Evolutionary conservation across 106 monocot genomes (phyloP).

Genomic region (Apostasia ramifera): DNA sequence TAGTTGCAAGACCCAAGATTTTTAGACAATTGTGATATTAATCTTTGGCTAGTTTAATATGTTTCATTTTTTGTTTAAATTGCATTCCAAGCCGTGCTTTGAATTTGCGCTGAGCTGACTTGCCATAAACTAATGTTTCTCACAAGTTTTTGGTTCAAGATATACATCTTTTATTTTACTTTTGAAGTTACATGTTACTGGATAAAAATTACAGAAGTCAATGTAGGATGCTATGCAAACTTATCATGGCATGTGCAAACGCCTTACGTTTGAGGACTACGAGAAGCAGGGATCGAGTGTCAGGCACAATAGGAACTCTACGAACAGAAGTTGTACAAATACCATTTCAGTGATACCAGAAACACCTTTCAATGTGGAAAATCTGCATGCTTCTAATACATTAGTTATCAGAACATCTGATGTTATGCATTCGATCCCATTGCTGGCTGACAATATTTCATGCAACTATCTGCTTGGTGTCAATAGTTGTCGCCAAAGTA

Average conservation of each 20-base stretch:
- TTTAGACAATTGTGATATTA: too few relatives aligned
- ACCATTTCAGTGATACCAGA: conserved; percentile 10
- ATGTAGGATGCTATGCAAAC: conserved; percentile 38
- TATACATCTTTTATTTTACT: too few relatives aligned
- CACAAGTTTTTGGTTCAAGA: too few relatives aligned
- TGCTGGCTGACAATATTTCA: conserved; percentile 4
- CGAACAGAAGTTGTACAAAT: conserved; percentile 3
- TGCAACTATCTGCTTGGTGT: conserved; percentile 2
- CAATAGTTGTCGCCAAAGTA: conserved; percentile 8
- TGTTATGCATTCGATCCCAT: not conserved
- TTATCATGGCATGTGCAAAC: conserved; percentile 49
- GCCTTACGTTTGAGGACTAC: conserved; percentile 48
- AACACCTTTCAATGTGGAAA: conserved; percentile 9
- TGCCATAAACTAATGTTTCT: too few relatives aligned
- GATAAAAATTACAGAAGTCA: conserved; percentile 11
- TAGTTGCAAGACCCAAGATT: too few relatives aligned
- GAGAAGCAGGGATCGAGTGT: conserved; percentile 10
- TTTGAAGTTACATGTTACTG: not conserved
- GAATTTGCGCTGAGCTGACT: too few relatives aligned
- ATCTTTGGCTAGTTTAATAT: too few relatives aligned
- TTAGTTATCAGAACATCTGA: conserved; percentile 6
- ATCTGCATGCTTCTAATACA: conserved; percentile 17
- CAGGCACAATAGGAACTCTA: not conserved
- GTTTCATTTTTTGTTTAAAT: too few relatives aligned
- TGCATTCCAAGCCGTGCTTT: too few relatives aligned